Evolutionary conservation across 169 alveolate genomes (phyloP).

Genomic region (Sarcocystis neurona): DNA sequence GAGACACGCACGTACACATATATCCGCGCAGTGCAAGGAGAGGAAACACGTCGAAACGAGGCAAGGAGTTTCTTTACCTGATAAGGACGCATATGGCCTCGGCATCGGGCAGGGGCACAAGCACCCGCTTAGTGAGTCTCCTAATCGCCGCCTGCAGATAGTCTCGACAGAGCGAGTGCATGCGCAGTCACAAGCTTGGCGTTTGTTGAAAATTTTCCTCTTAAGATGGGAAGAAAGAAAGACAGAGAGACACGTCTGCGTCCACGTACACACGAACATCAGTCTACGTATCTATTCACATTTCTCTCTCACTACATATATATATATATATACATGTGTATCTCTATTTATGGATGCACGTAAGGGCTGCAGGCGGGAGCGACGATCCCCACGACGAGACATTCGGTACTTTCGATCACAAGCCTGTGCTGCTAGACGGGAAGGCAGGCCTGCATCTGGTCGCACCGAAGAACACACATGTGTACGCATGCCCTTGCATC

Average conservation of each 20-base stretch:
- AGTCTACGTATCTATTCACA: neutral
- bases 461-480: too few species aligned
- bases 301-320: too few species aligned
- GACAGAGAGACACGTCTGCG: neutral
- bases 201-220: neutral
- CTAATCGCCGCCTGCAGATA: conserved; percentile 83
- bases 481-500: too few species aligned
- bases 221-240: neutral
- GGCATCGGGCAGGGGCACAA: conserved; percentile 91
- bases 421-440: too few species aligned
- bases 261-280: neutral
- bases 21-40: neutral
- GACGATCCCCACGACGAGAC: too few species aligned
- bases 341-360: too few species aligned
- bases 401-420: too few species aligned
- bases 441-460: too few species aligned
- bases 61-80: conserved; percentile 67
- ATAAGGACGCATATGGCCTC: conserved; percentile 85
- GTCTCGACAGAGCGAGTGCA: neutral
- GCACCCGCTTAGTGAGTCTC: conserved; percentile 88
- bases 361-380: too few species aligned
- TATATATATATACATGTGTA: neutral
- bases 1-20: neutral
- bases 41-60: neutral
- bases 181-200: neutral